Conservation (phyloP, 129 eudicot species). For the Lonicera japonica region DNA sequence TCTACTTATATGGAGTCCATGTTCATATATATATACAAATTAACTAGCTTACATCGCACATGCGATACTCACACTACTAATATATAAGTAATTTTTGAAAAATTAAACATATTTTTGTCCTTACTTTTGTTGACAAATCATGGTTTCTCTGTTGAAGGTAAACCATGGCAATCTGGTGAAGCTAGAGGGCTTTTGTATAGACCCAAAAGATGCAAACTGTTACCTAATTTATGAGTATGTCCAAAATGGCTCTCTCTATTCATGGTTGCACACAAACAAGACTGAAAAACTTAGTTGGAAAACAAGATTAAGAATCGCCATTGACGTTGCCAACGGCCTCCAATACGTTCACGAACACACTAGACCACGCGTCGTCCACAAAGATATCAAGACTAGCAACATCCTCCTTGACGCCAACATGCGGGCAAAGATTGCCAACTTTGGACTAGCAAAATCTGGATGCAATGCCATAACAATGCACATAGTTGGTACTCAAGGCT, state of each 20-base stretch:
- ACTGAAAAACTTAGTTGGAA: slow-evolving; percentile 55
- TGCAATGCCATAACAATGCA: slow-evolving; percentile 96
- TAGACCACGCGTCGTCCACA: slow-evolving; percentile 79
- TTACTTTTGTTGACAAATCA: neutral
- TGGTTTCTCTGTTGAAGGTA: slow-evolving; percentile 40
- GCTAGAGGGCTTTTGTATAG: slow-evolving; percentile 94
- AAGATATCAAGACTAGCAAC: slow-evolving; percentile 82
- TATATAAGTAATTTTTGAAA: too few relatives aligned
- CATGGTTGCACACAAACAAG: slow-evolving; percentile 48
- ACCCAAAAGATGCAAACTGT: slow-evolving; percentile 67
- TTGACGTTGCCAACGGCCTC: slow-evolving; percentile 86
- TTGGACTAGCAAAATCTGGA: slow-evolving; percentile 90
- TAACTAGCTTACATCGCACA: too few relatives aligned
- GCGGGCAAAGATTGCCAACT: slow-evolving; percentile 94
- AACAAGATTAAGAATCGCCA: slow-evolving; percentile 57
- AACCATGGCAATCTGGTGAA: slow-evolving; percentile 94
- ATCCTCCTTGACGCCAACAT: slow-evolving; percentile 73
- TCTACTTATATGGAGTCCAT: too few relatives aligned
- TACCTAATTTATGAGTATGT: slow-evolving; percentile 81
- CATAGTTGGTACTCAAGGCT: slow-evolving; percentile 93
- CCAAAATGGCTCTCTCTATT: slow-evolving; percentile 76
- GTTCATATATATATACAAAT: too few relatives aligned
- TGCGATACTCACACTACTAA: too few relatives aligned
- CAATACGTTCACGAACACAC: slow-evolving; percentile 96
- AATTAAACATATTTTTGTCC: too few relatives aligned